A percentile compares a stretch with the other conserved stretches of the same genome.
Evolutionary conservation across 345 rosid genomes (phyloP).

Genomic region (Gynandropsis gynandra): DNA sequence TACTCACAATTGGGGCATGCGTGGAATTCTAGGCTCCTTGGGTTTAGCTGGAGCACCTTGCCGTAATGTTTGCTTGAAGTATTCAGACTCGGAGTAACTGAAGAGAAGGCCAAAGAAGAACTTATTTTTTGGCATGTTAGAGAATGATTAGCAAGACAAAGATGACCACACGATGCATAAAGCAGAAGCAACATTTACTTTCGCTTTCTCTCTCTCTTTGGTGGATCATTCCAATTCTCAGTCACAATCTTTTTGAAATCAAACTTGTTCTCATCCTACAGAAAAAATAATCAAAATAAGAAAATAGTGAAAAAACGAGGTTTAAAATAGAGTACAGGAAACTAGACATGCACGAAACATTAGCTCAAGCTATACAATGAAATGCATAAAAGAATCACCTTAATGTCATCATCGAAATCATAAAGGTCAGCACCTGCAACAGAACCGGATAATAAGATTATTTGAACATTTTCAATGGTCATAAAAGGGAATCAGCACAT

Average conservation of each 20-base stretch:
- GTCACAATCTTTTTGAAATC: constrained; percentile 86
- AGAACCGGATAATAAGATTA: constrained; percentile 7
- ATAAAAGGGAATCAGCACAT: not conserved
- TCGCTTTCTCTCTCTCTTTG: constrained; percentile 90
- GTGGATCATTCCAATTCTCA: constrained; percentile 91
- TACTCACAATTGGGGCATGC: constrained; percentile 95
- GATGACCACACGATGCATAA: constrained; percentile 7
- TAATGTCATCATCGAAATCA: constrained; percentile 84
- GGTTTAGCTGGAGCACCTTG: constrained; percentile 94
- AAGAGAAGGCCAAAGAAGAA: constrained; percentile 30
- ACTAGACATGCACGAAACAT: not conserved
- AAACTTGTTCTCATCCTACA: constrained; percentile 71
- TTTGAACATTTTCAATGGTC: constrained; percentile 9
- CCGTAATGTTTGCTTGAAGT: constrained; percentile 93
- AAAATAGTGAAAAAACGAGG: not conserved
- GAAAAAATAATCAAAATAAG: constrained; percentile 19
- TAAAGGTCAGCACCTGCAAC: constrained; percentile 72
- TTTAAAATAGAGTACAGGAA: not conserved
- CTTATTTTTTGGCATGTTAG: constrained; percentile 9
- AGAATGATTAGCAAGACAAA: not conserved
- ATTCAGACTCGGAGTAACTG: constrained; percentile 95
- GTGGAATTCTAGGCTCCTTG: constrained; percentile 95
- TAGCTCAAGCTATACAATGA: not conserved
- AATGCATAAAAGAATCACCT: constrained; percentile 33
- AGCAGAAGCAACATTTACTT: constrained; percentile 39